Evolutionary conservation across 2,329 filamentous ascomycete genomes (phyloP).

Genomic region (Pezicula rhizophila): DNA sequence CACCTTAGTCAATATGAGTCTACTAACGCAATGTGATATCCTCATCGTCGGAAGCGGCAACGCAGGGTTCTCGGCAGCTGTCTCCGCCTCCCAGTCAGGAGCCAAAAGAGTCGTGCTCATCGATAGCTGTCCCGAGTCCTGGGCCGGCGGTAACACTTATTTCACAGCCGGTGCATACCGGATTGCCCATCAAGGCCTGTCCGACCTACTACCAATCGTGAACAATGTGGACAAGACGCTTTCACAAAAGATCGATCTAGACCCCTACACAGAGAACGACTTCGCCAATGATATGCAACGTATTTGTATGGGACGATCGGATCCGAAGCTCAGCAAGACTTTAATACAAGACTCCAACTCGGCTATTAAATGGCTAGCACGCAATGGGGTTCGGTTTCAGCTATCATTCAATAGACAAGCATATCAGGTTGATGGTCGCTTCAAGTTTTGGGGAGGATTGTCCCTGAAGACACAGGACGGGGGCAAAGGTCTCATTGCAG

Average conservation of each 20-base stretch:
- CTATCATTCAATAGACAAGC: too few species aligned
- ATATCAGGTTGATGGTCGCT: too few species aligned
- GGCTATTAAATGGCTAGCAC: slow-evolving; percentile 46
- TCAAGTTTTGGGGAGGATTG: too few species aligned
- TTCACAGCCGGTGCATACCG: slow-evolving; percentile 25
- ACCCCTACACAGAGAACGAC: slow-evolving; percentile 45
- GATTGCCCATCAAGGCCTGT: slow-evolving; percentile 45
- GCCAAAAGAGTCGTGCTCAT: not conserved
- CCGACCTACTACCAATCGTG: slow-evolving; percentile 52
- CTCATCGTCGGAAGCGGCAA: slow-evolving; percentile 50
- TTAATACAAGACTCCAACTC: slow-evolving; percentile 45
- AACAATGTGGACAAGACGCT: slow-evolving; percentile 46
- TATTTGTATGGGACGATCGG: slow-evolving; percentile 45
- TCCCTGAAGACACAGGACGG: too few species aligned
- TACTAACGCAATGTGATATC: too few species aligned
- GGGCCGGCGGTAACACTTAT: not conserved
- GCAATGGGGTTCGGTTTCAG: slow-evolving; percentile 48
- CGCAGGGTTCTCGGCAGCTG: not conserved
- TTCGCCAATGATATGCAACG: slow-evolving; percentile 50
- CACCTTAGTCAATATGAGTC: too few species aligned
- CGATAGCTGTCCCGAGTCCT: not conserved
- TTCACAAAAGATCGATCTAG: slow-evolving; percentile 46
- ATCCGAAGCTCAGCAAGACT: slow-evolving; percentile 38
- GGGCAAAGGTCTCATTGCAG: too few species aligned
- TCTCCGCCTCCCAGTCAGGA: not conserved